Percentiles rank a stretch among this genome's conserved stretches.
Conservation (phyloP, 371 early-diverging fungal species). For the Dichotomocladium elegans region DNA sequence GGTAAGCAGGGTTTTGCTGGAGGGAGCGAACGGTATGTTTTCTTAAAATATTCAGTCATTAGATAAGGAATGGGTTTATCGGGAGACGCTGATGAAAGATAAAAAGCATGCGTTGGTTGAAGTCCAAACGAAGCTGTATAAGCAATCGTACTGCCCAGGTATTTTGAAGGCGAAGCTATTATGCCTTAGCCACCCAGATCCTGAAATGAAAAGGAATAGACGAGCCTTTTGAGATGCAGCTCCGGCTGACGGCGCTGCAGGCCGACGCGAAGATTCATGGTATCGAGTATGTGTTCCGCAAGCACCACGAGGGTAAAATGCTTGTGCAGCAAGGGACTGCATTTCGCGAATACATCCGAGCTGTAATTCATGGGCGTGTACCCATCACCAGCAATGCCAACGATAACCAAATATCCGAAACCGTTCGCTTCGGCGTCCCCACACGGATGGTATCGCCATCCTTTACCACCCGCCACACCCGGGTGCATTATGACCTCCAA, state of each 20-base stretch:
- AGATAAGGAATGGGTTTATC: conserved; percentile 38
- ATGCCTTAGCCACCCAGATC: too few relatives aligned
- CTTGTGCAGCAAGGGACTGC: conserved; percentile 43
- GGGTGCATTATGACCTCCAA: conserved; percentile 38
- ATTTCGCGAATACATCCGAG: conserved; percentile 28
- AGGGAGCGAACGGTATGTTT: background rate
- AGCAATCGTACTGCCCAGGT: conserved; percentile 49
- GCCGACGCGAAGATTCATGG: conserved; percentile 27
- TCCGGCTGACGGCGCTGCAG: conserved; percentile 19
- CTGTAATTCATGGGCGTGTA: conserved; percentile 21
- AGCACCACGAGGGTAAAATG: conserved; percentile 48
- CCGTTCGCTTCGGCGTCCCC: conserved; percentile 33
- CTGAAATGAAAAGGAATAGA: too few relatives aligned
- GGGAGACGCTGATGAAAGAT: conserved; percentile 29
- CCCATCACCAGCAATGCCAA: conserved; percentile 6
- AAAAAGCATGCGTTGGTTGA: conserved; percentile 27
- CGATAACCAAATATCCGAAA: conserved; percentile 9
- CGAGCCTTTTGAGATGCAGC: conserved; percentile 40
- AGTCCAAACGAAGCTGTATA: conserved; percentile 28
- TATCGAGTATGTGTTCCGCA: conserved; percentile 34
- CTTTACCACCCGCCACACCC: conserved; percentile 35
- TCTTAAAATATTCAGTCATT: background rate
- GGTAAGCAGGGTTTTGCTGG: conserved; percentile 11
- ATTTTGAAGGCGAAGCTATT: too few relatives aligned
- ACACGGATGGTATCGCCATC: conserved; percentile 46